Base-by-base conservation (phyloP, 441 rosid species). In the Mallotus repandus region DNA sequence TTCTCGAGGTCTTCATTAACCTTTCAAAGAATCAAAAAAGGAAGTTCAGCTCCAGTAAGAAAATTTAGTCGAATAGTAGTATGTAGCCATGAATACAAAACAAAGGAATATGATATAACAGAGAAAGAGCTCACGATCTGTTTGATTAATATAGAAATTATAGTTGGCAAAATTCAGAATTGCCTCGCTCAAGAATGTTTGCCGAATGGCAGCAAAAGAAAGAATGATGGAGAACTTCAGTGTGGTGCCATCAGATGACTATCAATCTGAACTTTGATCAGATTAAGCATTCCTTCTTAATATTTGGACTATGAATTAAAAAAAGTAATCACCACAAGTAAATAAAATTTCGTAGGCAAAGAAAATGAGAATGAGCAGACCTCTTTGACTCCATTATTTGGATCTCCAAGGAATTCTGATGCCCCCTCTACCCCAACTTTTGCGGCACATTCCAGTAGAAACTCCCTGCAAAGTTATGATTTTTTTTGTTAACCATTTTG, bases 371-470 rank as follows among this genome's bases (percentile, higher is more conserved):
- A 63, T 19, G 56, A 78, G 68, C 71, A 48, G 7, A 93, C 98
- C 90, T 88, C 94, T 63, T 74, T 78, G 58, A 88, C 77, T 50
- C 97, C 97, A 29, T 78, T 92, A 62, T 88, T 86, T 35, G 96
- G 90, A 49, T 91, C 91, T 65, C 81, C 86, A 29, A 92, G 92
- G 73, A 87, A 92, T 59, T 79, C 93, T 45, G 89, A 91, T 72
- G 94, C 97, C 54, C 97, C 94, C 60, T 88, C 93, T 70, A 94
- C 69, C 76, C 92, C 97, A 69, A 81, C 89, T 77, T 89, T 92
- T 59, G 70, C 76, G 29, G 97, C 94, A 48, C 88, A 84, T 70
- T 94, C 97, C 75, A 92, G 64, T 61, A 94, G 91, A 81, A 94
- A 94, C 72, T 86, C 86, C 84, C 99, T 92, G 83, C 63, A 70